Evolutionary conservation across 441 rosid genomes (phyloP).

Genomic region (Aquilaria agallochum): DNA sequence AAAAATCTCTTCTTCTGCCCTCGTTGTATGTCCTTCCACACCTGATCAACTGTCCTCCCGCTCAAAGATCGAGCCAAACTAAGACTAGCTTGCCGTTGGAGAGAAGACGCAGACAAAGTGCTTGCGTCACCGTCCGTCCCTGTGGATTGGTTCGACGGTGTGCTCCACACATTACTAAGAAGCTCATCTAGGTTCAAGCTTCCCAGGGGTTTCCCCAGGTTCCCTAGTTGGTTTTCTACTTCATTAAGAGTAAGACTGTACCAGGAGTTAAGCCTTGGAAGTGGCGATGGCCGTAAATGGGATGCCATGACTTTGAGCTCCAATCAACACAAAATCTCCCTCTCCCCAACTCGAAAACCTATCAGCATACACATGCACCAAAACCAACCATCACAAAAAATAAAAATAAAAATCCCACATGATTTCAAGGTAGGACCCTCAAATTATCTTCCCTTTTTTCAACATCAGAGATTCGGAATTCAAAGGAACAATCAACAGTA

Average conservation of each 20-base stretch:
- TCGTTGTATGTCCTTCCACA: slow-evolving; percentile 40
- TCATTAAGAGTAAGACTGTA: slow-evolving; percentile 33
- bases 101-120: slow-evolving; percentile 15
- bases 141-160: slow-evolving; percentile 25
- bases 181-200: slow-evolving; percentile 42
- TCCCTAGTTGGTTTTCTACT: slow-evolving; percentile 27
- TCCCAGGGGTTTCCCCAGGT: slow-evolving; percentile 33
- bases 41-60: slow-evolving; percentile 37
- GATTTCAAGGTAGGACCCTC: too few relatives aligned
- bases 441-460: too few relatives aligned
- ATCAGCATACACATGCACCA: background rate
- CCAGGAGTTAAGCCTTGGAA: slow-evolving; percentile 34
- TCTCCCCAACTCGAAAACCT: slow-evolving; percentile 13
- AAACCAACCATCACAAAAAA: too few relatives aligned
- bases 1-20: slow-evolving; percentile 28
- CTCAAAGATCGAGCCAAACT: slow-evolving; percentile 31
- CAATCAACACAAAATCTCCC: slow-evolving; percentile 29
- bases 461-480: too few relatives aligned
- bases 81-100: slow-evolving; percentile 29
- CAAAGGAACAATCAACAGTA: too few relatives aligned
- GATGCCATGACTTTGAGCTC: slow-evolving; percentile 30
- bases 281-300: slow-evolving; percentile 21
- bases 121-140: slow-evolving; percentile 18
- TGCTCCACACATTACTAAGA: slow-evolving; percentile 36
- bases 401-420: too few relatives aligned